Conservation (phyloP, 78 protist species). For the Dictyostelium brefeldianum region DNA sequence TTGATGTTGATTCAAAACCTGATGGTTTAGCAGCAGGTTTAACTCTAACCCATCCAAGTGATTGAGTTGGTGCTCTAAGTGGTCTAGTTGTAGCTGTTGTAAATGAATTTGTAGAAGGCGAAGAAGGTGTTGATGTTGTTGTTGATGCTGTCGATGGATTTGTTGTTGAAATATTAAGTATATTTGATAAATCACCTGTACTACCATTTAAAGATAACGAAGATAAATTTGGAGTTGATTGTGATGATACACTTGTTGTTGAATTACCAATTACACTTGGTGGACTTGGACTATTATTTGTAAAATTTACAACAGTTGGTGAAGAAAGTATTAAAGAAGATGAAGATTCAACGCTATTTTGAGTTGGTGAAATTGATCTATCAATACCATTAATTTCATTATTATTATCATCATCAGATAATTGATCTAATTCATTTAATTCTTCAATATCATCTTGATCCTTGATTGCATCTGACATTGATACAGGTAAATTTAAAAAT, state of each 20-base stretch:
- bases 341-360: too few species aligned
- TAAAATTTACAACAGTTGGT: background rate
- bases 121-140: background rate
- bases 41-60: conserved; percentile 42
- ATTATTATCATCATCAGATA: conserved; percentile 19
- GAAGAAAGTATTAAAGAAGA: too few species aligned
- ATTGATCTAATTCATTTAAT: background rate
- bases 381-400: background rate
- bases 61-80: background rate
- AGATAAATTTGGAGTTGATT: background rate
- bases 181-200: background rate
- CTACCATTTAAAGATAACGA: background rate
- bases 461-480: conserved; percentile 29
- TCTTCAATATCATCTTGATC: conserved; percentile 73
- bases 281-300: conserved; percentile 8
- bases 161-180: background rate
- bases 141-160: background rate
- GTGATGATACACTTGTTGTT: background rate
- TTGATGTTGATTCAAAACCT: background rate
- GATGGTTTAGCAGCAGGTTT: conserved; percentile 29
- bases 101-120: background rate
- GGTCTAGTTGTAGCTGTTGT: background rate
- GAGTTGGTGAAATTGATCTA: background rate
- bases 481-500: conserved; percentile 42
- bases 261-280: background rate